Evolutionary conservation across 805 yeast species (phyloP).

Genomic region (Ogataea nitratoaversa): DNA sequence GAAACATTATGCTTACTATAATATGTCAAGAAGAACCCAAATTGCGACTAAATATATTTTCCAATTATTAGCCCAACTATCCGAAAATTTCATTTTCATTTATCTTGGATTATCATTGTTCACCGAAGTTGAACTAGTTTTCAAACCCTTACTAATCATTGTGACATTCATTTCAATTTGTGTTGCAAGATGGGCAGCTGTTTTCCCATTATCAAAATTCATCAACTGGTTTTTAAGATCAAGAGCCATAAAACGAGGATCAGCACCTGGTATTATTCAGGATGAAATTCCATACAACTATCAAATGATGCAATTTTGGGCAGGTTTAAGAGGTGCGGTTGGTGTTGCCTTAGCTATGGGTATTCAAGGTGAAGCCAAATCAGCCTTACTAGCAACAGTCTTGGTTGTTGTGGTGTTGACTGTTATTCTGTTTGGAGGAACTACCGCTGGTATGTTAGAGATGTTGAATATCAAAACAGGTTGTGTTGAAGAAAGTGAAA

Average conservation of each 20-base stretch:
- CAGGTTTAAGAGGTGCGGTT: conserved; percentile 97
- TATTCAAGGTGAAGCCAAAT: conserved; percentile 87
- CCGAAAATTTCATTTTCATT: conserved; percentile 95
- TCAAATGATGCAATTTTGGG: conserved; percentile 99
- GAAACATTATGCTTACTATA: conserved; percentile 94
- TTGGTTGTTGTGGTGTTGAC: conserved; percentile 95
- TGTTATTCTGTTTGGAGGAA: conserved; percentile 95
- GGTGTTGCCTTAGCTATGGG: conserved; percentile 99
- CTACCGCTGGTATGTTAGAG: conserved; percentile 97
- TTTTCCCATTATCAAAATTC: conserved; percentile 84
- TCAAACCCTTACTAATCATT: conserved; percentile 88
- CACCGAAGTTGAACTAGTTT: conserved; percentile 93
- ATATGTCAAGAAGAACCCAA: conserved; percentile 96
- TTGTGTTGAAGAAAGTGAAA: conserved; percentile 72
- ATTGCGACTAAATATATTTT: conserved; percentile 93
- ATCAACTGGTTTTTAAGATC: conserved; percentile 75
- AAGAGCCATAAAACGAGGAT: conserved; percentile 48
- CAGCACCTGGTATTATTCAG: conserved; percentile 36
- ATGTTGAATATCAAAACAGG: conserved; percentile 91
- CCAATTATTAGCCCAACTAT: conserved; percentile 88
- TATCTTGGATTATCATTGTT: conserved; percentile 90
- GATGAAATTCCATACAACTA: conserved; percentile 94
- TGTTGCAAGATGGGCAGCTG: conserved; percentile 95
- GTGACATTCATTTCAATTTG: conserved; percentile 88
- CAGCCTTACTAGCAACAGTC: conserved; percentile 87